Evolutionary conservation across 2,329 filamentous ascomycete genomes (phyloP).

Genomic region (Cladosporium sphaerospermum): DNA sequence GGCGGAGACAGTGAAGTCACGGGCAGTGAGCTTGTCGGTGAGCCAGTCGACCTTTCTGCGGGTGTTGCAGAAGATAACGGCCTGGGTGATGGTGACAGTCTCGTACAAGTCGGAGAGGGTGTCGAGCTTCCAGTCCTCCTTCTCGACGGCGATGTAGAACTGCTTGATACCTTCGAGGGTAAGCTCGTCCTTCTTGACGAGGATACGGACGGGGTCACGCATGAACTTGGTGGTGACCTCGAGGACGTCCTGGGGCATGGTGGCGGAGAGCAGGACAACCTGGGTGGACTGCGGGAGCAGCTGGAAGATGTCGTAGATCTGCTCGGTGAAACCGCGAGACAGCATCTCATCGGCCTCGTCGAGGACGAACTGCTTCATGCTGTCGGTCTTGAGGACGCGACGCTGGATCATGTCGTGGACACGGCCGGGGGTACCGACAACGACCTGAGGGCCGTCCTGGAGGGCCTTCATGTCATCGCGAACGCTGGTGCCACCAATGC

Average conservation of each 20-base stretch:
- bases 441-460: slow-evolving; percentile 95
- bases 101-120: slow-evolving; percentile 98
- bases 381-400: slow-evolving; percentile 63
- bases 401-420: slow-evolving; percentile 81
- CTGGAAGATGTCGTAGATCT: slow-evolving; percentile 98
- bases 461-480: slow-evolving; percentile 81
- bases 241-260: slow-evolving; percentile 92
- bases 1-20: slow-evolving; percentile 95
- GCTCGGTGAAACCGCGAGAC: slow-evolving; percentile 93
- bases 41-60: slow-evolving; percentile 98
- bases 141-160: slow-evolving; percentile 98
- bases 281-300: slow-evolving; percentile 94
- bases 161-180: slow-evolving; percentile 97
- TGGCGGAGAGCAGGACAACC: slow-evolving; percentile 96
- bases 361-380: slow-evolving; percentile 74
- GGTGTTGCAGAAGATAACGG: slow-evolving; percentile 99
- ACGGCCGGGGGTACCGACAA: slow-evolving; percentile 93
- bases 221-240: slow-evolving; percentile 99
- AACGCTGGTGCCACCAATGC: slow-evolving; percentile 96
- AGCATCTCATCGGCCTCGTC: slow-evolving; percentile 85
- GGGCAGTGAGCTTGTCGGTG: slow-evolving; percentile 90
- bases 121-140: slow-evolving; percentile 99
- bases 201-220: slow-evolving; percentile 92
- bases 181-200: slow-evolving; percentile 97
- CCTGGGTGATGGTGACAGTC: slow-evolving; percentile 95